Conservation (phyloP, 768 basidiomycete species). For the Pulveroboletus sp. region DNA sequence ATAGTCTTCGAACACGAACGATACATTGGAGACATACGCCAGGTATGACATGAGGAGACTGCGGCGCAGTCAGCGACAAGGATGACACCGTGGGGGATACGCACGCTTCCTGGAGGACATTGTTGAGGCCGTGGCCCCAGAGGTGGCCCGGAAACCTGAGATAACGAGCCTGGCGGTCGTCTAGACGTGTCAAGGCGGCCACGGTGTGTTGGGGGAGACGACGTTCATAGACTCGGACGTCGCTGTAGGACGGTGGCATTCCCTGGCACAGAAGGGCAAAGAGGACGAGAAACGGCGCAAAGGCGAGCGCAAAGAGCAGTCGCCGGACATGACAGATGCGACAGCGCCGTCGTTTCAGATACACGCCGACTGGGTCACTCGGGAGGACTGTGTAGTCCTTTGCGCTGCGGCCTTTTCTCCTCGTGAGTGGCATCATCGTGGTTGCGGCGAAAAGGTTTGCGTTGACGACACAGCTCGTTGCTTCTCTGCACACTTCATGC, state of each 20-base stretch:
- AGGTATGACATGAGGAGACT: slow-evolving; percentile 53
- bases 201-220: slow-evolving; percentile 39
- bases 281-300: slow-evolving; percentile 24
- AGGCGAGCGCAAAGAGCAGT: slow-evolving; percentile 20
- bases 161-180: slow-evolving; percentile 29
- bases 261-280: slow-evolving; percentile 34
- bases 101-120: slow-evolving; percentile 60
- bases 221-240: slow-evolving; percentile 35
- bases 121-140: slow-evolving; percentile 63
- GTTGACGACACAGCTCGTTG: too few species aligned
- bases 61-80: neutral
- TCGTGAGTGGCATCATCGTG: neutral
- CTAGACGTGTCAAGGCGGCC: slow-evolving; percentile 6
- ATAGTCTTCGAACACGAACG: slow-evolving; percentile 64
- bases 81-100: slow-evolving; percentile 17
- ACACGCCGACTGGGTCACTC: neutral
- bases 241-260: slow-evolving; percentile 38
- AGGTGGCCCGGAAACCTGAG: slow-evolving; percentile 53
- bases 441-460: neutral
- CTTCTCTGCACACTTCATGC: too few species aligned
- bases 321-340: slow-evolving; percentile 24
- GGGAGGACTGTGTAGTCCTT: slow-evolving; percentile 16
- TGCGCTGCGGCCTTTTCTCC: neutral
- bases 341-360: slow-evolving; percentile 12
- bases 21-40: slow-evolving; percentile 47